Evolutionary conservation across 495 filamentous ascomycete species (phyloP).

Genomic region (Filosporella fistucella): DNA sequence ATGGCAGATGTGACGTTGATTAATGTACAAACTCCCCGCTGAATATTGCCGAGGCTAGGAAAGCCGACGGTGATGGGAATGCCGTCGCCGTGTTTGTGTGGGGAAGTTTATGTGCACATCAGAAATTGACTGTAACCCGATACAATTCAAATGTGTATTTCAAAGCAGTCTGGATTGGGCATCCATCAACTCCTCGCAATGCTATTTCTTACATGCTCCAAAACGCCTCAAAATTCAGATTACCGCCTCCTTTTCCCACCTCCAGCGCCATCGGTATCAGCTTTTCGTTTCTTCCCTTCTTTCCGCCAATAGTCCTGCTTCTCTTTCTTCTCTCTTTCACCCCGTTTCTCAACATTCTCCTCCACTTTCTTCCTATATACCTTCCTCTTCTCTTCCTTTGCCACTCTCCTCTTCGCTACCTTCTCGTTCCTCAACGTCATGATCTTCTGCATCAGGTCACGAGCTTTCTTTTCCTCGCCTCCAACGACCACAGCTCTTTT

Average conservation of each 20-base stretch:
- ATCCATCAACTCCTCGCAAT: no score
- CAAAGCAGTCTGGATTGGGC: no score
- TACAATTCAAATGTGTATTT: no score
- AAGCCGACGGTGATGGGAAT: no score
- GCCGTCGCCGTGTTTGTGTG: no score
- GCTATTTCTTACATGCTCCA: constrained; percentile 1
- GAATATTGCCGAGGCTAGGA: no score
- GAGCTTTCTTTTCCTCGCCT: constrained; percentile 81
- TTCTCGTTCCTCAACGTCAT: constrained; percentile 90
- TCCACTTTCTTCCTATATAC: constrained; percentile 76
- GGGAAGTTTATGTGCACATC: no score
- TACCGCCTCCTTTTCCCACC: constrained; percentile 56
- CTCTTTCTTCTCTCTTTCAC: constrained; percentile 81
- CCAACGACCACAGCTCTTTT: constrained; percentile 85
- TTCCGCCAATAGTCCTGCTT: constrained; percentile 87
- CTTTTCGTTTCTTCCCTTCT: constrained; percentile 92
- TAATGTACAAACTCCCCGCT: no score
- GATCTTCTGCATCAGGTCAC: constrained; percentile 90
- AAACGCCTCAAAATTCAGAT: not conserved
- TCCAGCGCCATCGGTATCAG: constrained; percentile 58
- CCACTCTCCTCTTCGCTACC: constrained; percentile 67
- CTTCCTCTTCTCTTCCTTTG: constrained; percentile 80
- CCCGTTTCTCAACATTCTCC: constrained; percentile 76
- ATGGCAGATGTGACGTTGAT: no score
- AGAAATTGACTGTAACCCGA: no score